These are phyloP conservation scores for Pythium rhizo-oryzae DNA, from an alignment of 352 stramenopile species.

Conservation along the genomic window DNA sequence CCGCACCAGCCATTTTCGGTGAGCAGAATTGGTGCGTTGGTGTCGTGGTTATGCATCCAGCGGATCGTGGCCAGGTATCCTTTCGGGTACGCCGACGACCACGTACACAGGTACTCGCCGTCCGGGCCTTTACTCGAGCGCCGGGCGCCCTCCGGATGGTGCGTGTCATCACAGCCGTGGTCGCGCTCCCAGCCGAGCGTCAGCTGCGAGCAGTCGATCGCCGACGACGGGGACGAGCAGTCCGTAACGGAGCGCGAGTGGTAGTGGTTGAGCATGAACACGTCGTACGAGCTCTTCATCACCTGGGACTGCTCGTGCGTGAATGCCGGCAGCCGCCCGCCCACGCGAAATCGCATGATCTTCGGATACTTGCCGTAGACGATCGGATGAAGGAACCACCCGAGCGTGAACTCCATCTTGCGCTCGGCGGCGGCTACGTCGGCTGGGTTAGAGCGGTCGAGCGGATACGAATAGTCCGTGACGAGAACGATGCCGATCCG, in stretches of 20 bases:
- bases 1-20: conserved; percentile 75
- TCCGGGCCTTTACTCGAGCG: conserved; percentile 45
- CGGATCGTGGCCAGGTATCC: conserved; percentile 62
- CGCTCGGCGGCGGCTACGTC: conserved; percentile 71
- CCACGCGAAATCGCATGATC: conserved; percentile 85
- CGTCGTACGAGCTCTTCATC: conserved; percentile 89
- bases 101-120: conserved; percentile 43
- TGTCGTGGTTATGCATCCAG: conserved; percentile 57
- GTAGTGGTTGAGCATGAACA: conserved; percentile 97
- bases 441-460: conserved; percentile 55
- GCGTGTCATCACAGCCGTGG: conserved; percentile 53
- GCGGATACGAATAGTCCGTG: conserved; percentile 71
- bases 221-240: conserved; percentile 39
- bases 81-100: conserved; percentile 54
- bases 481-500: conserved; percentile 94
- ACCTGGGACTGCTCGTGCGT: conserved; percentile 67
- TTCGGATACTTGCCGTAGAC: conserved; percentile 91
- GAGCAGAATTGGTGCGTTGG: conserved; percentile 48
- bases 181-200: conserved; percentile 52
- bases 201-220: conserved; percentile 50
- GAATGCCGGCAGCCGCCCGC: conserved; percentile 86
- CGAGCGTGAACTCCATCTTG: conserved; percentile 90
- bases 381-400: conserved; percentile 94
- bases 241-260: conserved; percentile 15
- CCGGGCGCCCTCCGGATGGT: conserved; percentile 56